These are phyloP conservation scores for Colletotrichum aenigma DNA, from an alignment of 2,329 filamentous ascomycete genomes.

Conservation along the genomic window DNA sequence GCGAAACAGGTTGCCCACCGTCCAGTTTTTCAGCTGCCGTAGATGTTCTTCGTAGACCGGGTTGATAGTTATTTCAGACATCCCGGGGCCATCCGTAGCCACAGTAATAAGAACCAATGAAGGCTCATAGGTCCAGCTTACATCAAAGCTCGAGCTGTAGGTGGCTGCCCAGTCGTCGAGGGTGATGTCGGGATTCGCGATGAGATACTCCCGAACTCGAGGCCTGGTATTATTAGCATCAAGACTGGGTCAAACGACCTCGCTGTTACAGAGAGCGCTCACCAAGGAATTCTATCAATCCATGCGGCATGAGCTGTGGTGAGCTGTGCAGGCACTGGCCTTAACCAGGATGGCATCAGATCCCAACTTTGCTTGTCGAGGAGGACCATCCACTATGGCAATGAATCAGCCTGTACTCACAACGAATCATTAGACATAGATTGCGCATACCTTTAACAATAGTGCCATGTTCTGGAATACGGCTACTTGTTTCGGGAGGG, in stretches of 20 bases:
- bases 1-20: slow-evolving; percentile 29
- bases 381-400: slow-evolving; percentile 30
- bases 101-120: slow-evolving; percentile 26
- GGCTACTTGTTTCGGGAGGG: slow-evolving; percentile 31
- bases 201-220: slow-evolving; percentile 30
- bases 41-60: slow-evolving; percentile 34
- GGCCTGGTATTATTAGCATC: slow-evolving; percentile 24
- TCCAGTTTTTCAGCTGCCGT: slow-evolving; percentile 32
- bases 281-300: slow-evolving; percentile 36
- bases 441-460: not conserved
- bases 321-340: slow-evolving; percentile 29
- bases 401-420: slow-evolving; percentile 24
- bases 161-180: slow-evolving; percentile 33
- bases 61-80: slow-evolving; percentile 26
- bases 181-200: slow-evolving; percentile 31
- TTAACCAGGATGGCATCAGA: slow-evolving; percentile 31
- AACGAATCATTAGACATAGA: not conserved
- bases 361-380: slow-evolving; percentile 33
- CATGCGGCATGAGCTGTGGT: slow-evolving; percentile 30
- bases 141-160: slow-evolving; percentile 33
- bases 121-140: slow-evolving; percentile 34
- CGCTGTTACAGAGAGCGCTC: not conserved
- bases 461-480: slow-evolving; percentile 27
- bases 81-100: not conserved
- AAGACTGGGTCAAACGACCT: not conserved